Evolutionary conservation across 2,329 filamentous ascomycete species (phyloP), one percentile per base, ranked within the genome.

Genomic region (Cladosporium phlei): DNA sequence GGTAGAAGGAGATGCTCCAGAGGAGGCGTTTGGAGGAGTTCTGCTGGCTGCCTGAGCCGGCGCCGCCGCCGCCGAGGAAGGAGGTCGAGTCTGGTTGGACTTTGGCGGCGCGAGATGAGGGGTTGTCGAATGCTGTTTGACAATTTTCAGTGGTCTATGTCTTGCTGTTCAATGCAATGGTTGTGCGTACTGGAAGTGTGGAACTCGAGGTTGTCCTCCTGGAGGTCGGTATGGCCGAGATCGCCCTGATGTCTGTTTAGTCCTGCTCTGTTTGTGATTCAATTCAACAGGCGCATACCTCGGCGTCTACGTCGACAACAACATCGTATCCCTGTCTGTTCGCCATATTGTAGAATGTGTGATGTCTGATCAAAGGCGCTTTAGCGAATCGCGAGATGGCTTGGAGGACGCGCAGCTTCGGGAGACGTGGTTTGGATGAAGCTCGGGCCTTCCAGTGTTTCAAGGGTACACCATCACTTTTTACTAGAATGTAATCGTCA

Each of bases 141-240:
- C 19, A 27, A 28, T 7, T 14, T 16, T 21, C 14, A 22, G 32
- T 11, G 1, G 10, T 9, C 5, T 22, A 16, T 29, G 7, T 6
- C 29, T 3, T 5, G 5, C 12, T 4, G 10, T 6, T 12, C 1
- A 32, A 16, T 32, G 3, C 17, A 30, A 17, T 27, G 44, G 32
- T 14, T 14, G 33, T 34, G 59, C 71, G 57, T 71, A 83, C 80
- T 83, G 55, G 90, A 96, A 64, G 83, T 86, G 77, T 98, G 93
- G 74, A 98, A 98, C 78, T 97, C 93, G 66, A 98, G 89, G 71
- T 97, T 93, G 69, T 96, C 91, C 75, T 96, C 89, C 29, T 48
- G 46, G 19, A 98, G 85, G 69, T 98, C 93, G 48, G 93, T 98
- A 71, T 96, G 90, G 61, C 93, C 93, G 65, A 98, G 83, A 71